Base-by-base conservation (phyloP, 164 flowering plant genomes). In the Amborella trichopoda region DNA sequence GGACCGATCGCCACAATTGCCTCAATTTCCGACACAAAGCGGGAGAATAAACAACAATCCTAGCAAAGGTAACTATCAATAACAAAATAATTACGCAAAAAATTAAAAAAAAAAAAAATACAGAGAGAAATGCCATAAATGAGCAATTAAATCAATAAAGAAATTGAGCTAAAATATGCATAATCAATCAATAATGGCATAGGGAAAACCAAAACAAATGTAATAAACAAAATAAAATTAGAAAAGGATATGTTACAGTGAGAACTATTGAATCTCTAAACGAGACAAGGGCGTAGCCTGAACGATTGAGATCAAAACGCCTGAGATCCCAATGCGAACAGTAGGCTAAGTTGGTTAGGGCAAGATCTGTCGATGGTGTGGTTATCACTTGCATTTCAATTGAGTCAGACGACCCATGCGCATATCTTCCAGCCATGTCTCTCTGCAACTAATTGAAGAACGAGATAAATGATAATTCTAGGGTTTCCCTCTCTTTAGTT, bases 361-460 rank as follows among this genome's bases (percentile, higher is more conserved):
- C 95, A 38, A 93, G 94, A 50, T 83, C 94, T 24, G 61, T 34
- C 8, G 68, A 62, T 10, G 99, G 99, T 0, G 96, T 82, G 68
- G 61, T 84, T 12, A 77, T 62, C 22, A 78, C 77, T 45, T 49
- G 67, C 79, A 73, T 62, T n/a, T n/a, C n/a, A n/a, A n/a, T n/a
- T n/a, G n/a, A n/a, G n/a, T n/a, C n/a, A n/a, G n/a, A n/a, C n/a
- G n/a, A n/a, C n/a, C n/a, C n/a, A n/a, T n/a, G n/a, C n/a, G n/a
- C n/a, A n/a, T n/a, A n/a, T n/a, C n/a, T n/a, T n/a, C n/a, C n/a
- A n/a, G n/a, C n/a, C n/a, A n/a, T n/a, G n/a, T n/a, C n/a, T n/a
- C n/a, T n/a, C n/a, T n/a, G n/a, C n/a, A n/a, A n/a, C n/a, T n/a
- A n/a, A n/a, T n/a, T n/a, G n/a, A n/a, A n/a, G n/a, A n/a, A n/a